Percentiles rank a stretch among this genome's conserved stretches.
Conservation (phyloP, 768 basidiomycete genomes). For the Roridomyces roridus region DNA sequence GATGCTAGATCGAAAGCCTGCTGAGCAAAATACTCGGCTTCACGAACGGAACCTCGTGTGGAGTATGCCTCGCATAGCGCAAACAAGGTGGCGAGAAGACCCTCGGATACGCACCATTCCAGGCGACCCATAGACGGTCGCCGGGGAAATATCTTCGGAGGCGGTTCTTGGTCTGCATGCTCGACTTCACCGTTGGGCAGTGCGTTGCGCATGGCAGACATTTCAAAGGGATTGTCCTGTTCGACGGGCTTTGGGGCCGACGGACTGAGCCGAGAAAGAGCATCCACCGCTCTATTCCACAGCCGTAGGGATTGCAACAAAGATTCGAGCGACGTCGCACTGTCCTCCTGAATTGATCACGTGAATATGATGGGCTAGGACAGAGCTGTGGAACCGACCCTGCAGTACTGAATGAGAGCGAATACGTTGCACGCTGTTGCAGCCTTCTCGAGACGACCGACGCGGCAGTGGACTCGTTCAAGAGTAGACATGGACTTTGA, state of each 20-base stretch:
- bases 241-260: slow-evolving; percentile 34
- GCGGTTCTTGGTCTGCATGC: slow-evolving; percentile 23
- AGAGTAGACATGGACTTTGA: slow-evolving; percentile 57
- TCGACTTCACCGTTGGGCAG: slow-evolving; percentile 35
- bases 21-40: slow-evolving; percentile 83
- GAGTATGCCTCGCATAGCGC: slow-evolving; percentile 70
- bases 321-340: slow-evolving; percentile 58
- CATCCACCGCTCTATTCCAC: slow-evolving; percentile 82
- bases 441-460: slow-evolving; percentile 65
- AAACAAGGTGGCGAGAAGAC: slow-evolving; percentile 70
- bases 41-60: slow-evolving; percentile 79
- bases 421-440: slow-evolving; percentile 77
- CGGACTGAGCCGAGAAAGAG: slow-evolving; percentile 63
- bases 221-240: slow-evolving; percentile 67
- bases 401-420: slow-evolving; percentile 69
- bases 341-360: slow-evolving; percentile 59
- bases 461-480: slow-evolving; percentile 65
- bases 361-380: slow-evolving; percentile 1
- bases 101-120: slow-evolving; percentile 81
- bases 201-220: slow-evolving; percentile 48
- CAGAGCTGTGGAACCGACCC: slow-evolving; percentile 45
- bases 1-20: slow-evolving; percentile 79
- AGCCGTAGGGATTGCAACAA: slow-evolving; percentile 76
- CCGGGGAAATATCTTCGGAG: slow-evolving; percentile 35
- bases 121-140: slow-evolving; percentile 55